Evolutionary conservation across 352 stramenopile genomes (phyloP).

Genomic region (Globisporangium carolinianum): DNA sequence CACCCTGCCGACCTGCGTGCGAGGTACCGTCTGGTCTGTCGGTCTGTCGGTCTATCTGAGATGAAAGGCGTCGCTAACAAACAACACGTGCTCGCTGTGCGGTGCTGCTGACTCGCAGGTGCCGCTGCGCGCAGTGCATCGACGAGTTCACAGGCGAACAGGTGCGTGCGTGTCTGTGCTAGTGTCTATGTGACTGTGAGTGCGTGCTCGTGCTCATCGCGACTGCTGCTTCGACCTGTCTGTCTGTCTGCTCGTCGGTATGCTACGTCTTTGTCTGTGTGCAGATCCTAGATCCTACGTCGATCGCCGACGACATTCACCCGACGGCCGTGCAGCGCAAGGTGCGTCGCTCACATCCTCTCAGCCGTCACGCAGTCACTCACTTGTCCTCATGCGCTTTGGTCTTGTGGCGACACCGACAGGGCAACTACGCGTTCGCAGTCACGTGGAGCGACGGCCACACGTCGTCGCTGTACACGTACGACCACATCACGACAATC

Average conservation of each 20-base stretch:
- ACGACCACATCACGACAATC: conserved; percentile 74
- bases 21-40: conserved; percentile 19
- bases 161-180: conserved; percentile 22
- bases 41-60: not conserved
- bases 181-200: not conserved
- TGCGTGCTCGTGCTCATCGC: not conserved
- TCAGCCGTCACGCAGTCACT: too few relatives aligned
- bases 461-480: conserved; percentile 95
- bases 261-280: conserved; percentile 2
- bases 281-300: conserved; percentile 64
- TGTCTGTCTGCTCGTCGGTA: too few relatives aligned
- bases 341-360: conserved; percentile 17
- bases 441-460: conserved; percentile 98
- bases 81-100: too few relatives aligned
- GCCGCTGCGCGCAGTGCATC: conserved; percentile 79
- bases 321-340: conserved; percentile 82
- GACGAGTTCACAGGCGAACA: conserved; percentile 83
- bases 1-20: conserved; percentile 70
- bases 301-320: conserved; percentile 69
- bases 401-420: conserved; percentile 5
- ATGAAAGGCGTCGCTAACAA: too few relatives aligned
- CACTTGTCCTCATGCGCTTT: too few relatives aligned
- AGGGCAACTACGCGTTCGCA: conserved; percentile 97
- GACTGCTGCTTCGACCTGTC: not conserved
- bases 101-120: conserved; percentile 24